Percentiles rank a stretch among this genome's conserved stretches.
phyloP scores from a whole-genome alignment of 2,329 filamentous ascomycete genomes.

The Ceratocystis ficicola region DNA sequence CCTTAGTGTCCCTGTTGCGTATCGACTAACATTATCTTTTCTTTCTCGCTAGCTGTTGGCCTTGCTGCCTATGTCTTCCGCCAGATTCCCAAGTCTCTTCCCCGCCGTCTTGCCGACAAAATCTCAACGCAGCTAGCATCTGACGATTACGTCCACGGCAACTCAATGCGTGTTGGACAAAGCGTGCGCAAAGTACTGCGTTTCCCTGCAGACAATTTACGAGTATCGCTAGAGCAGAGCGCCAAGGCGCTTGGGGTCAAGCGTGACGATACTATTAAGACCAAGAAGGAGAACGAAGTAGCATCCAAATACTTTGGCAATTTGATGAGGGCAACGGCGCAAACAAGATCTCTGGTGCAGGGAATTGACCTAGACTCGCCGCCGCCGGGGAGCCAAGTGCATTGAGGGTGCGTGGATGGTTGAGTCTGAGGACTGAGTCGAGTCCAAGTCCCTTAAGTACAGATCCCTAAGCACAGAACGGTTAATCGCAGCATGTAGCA shows the following conservation, averaged over 20 bases:
- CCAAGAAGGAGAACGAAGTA: conserved; percentile 69
- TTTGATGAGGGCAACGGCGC: conserved; percentile 54
- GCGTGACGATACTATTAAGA: conserved; percentile 71
- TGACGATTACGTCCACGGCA: conserved; percentile 86
- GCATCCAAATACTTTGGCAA: conserved; percentile 85
- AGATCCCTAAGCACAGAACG: not conserved
- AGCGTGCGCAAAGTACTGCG: conserved; percentile 83
- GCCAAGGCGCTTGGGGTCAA: conserved; percentile 71
- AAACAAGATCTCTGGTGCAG: conserved; percentile 40
- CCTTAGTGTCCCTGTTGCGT: not conserved
- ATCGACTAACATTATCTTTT: conserved; percentile 21
- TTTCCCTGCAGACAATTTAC: conserved; percentile 74
- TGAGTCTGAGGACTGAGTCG: not conserved
- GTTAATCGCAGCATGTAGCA: not conserved
- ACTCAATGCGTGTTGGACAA: conserved; percentile 69
- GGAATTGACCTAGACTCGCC: conserved; percentile 45
- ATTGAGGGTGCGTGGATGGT: not conserved
- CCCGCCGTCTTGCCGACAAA: conserved; percentile 72
- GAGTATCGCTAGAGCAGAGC: conserved; percentile 67
- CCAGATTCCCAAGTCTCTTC: conserved; percentile 80
- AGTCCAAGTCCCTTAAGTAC: not conserved
- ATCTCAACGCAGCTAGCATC: conserved; percentile 66
- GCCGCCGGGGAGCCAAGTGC: conserved; percentile 29
- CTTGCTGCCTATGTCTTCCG: conserved; percentile 70
- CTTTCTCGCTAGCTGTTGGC: conserved; percentile 49